Percentiles rank a stretch among this genome's conserved stretches.
Conservation (phyloP, 2,329 filamentous ascomycete species). For the Fusarium buxicola region DNA sequence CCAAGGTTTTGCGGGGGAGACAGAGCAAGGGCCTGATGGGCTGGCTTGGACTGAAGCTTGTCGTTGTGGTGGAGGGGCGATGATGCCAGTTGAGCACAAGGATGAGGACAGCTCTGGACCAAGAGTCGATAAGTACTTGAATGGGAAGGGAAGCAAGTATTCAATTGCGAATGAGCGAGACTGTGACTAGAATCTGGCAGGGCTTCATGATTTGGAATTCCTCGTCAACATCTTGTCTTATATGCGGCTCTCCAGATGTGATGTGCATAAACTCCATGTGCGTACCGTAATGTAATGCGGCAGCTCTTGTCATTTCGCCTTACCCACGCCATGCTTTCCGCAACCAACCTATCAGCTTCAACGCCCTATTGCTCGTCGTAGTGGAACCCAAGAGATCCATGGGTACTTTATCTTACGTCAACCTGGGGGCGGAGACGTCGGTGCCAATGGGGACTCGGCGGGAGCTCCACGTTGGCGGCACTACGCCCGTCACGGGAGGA, state of each 20-base stretch:
- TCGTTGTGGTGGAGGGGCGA: background rate
- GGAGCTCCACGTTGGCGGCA: background rate
- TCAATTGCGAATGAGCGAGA: background rate
- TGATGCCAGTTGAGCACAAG: background rate
- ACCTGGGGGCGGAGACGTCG: slow-evolving; percentile 12
- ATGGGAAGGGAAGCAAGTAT: background rate
- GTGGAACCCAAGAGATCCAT: slow-evolving; percentile 29
- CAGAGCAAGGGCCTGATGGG: background rate
- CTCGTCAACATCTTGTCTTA: slow-evolving; percentile 7
- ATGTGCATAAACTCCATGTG: background rate
- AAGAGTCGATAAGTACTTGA: background rate
- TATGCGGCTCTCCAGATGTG: slow-evolving; percentile 29
- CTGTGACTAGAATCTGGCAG: background rate
- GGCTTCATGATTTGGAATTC: slow-evolving; percentile 9
- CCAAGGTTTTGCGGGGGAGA: slow-evolving; percentile 36
- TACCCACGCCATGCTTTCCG: slow-evolving; percentile 24
- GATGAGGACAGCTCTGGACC: background rate
- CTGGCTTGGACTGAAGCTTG: background rate
- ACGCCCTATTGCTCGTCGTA: slow-evolving; percentile 42
- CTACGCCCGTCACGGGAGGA: slow-evolving; percentile 34
- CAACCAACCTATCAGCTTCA: slow-evolving; percentile 35
- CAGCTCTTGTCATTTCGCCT: slow-evolving; percentile 37
- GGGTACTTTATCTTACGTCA: background rate
- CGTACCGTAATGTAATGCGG: slow-evolving; percentile 6
- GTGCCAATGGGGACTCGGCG: slow-evolving; percentile 14